Evolutionary conservation across 192 early-diverging fungal species (phyloP).

Genomic region (Backusella parvicylindrica): DNA sequence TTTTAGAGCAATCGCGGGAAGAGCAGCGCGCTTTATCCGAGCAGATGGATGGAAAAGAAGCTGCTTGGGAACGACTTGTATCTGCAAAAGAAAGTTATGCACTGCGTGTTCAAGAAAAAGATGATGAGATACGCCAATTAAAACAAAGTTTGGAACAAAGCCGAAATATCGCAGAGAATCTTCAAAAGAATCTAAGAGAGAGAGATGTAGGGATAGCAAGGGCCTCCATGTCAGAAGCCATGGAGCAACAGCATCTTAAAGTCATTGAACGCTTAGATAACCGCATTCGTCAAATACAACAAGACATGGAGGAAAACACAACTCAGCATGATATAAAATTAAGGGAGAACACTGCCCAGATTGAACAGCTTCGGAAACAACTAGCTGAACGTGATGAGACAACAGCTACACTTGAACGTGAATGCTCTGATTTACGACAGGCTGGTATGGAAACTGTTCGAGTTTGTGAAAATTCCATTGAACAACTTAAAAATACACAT

Average conservation of each 20-base stretch:
- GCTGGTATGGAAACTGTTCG: slow-evolving; percentile 38
- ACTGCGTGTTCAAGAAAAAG: slow-evolving; percentile 21
- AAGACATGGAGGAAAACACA: background rate
- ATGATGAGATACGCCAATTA: background rate
- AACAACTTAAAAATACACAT: slow-evolving; percentile 34
- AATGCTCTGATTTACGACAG: slow-evolving; percentile 35
- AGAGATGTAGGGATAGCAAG: background rate
- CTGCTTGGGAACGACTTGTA: slow-evolving; percentile 22
- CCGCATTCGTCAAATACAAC: slow-evolving; percentile 5
- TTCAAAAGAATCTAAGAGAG: background rate
- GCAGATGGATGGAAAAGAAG: slow-evolving; percentile 22
- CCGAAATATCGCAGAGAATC: background rate
- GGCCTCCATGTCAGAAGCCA: background rate
- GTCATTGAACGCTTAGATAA: slow-evolving; percentile 16
- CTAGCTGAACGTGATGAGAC: slow-evolving; percentile 18
- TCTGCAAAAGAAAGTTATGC: slow-evolving; percentile 29
- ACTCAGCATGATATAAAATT: background rate
- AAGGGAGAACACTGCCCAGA: slow-evolving; percentile 22
- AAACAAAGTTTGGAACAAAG: background rate
- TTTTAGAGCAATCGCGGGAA: slow-evolving; percentile 16
- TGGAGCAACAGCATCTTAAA: slow-evolving; percentile 8
- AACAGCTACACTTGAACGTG: slow-evolving; percentile 23
- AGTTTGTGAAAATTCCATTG: slow-evolving; percentile 38
- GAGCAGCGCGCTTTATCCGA: slow-evolving; percentile 7
- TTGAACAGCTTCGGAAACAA: slow-evolving; percentile 20